phyloP scores from a whole-genome alignment of 305 asterid species.

The Rubia peregrina region DNA sequence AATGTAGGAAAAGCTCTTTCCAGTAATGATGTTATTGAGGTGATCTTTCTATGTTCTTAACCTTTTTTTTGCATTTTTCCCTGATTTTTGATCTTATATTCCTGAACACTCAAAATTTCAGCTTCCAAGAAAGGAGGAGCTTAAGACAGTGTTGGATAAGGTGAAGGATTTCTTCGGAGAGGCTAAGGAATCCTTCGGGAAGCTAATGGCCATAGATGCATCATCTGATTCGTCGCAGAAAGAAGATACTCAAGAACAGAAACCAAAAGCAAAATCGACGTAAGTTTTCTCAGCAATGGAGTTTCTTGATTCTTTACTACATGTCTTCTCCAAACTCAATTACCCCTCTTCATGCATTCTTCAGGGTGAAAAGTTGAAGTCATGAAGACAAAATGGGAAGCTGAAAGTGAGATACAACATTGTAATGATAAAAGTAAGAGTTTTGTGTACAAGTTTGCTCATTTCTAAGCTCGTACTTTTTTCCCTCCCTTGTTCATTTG shows the following conservation, averaged over 20 bases:
- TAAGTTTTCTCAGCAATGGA: conserved; percentile 27
- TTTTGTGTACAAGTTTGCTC: conserved; percentile 8
- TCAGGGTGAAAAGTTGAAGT: conserved; percentile 20
- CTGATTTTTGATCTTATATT: neutral
- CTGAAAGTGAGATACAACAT: neutral
- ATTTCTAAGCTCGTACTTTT: neutral
- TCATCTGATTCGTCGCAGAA: conserved; percentile 36
- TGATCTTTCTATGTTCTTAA: conserved; percentile 16
- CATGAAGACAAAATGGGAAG: neutral
- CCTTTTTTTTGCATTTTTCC: neutral
- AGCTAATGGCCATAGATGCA: conserved; percentile 59
- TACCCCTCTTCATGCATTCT: neutral
- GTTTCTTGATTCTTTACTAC: neutral
- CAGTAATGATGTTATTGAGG: conserved; percentile 75
- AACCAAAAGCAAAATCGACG: conserved; percentile 38
- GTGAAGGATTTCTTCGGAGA: conserved; percentile 91
- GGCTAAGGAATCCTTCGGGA: conserved; percentile 92
- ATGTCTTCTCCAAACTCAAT: neutral
- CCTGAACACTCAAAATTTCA: conserved; percentile 19
- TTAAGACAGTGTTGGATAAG: conserved; percentile 83
- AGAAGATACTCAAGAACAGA: conserved; percentile 39
- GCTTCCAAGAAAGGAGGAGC: conserved; percentile 77
- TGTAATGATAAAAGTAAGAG: neutral
- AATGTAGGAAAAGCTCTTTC: conserved; percentile 75
- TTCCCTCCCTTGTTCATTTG: too few species aligned